A percentile compares a stretch with the other conserved stretches of the same genome.
Evolutionary conservation across 2,329 filamentous ascomycete species (phyloP).

Genomic region (Calonectria ilicicola): DNA sequence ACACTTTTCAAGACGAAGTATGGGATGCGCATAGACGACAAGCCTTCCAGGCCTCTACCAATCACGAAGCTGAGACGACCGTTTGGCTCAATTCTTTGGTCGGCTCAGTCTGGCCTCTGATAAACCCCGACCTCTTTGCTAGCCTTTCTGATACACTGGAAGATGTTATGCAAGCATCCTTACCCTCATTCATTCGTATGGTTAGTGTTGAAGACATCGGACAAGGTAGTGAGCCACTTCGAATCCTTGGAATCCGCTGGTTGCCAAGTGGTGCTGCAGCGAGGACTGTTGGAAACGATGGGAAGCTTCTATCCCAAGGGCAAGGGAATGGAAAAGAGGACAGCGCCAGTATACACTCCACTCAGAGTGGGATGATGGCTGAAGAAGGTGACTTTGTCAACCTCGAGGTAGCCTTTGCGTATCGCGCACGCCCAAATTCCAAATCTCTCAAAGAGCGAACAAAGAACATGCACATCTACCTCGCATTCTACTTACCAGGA

Average conservation of each 20-base stretch:
- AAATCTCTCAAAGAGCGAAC: slow-evolving; percentile 77
- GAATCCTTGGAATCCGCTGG: slow-evolving; percentile 79
- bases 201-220: slow-evolving; percentile 81
- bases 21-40: slow-evolving; percentile 74
- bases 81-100: slow-evolving; percentile 80
- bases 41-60: slow-evolving; percentile 54
- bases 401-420: slow-evolving; percentile 80
- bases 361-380: slow-evolving; percentile 74
- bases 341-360: slow-evolving; percentile 48
- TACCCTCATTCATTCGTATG: slow-evolving; percentile 78
- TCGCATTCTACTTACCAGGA: slow-evolving; percentile 76
- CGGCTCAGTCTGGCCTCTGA: slow-evolving; percentile 76
- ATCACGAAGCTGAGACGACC: slow-evolving; percentile 70
- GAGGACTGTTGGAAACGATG: slow-evolving; percentile 68
- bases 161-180: slow-evolving; percentile 83
- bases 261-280: slow-evolving; percentile 78
- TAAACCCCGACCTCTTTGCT: slow-evolving; percentile 81
- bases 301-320: slow-evolving; percentile 61
- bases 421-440: slow-evolving; percentile 71
- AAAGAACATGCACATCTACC: slow-evolving; percentile 72
- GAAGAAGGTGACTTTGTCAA: slow-evolving; percentile 85
- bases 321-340: slow-evolving; percentile 49
- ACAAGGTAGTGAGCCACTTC: slow-evolving; percentile 77
- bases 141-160: slow-evolving; percentile 78
- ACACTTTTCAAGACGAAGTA: slow-evolving; percentile 75